Evolutionary conservation across 2,329 filamentous ascomycete genomes (phyloP), one percentile per base, ranked within the genome.

Genomic region (Verticillium nonalfalfae): DNA sequence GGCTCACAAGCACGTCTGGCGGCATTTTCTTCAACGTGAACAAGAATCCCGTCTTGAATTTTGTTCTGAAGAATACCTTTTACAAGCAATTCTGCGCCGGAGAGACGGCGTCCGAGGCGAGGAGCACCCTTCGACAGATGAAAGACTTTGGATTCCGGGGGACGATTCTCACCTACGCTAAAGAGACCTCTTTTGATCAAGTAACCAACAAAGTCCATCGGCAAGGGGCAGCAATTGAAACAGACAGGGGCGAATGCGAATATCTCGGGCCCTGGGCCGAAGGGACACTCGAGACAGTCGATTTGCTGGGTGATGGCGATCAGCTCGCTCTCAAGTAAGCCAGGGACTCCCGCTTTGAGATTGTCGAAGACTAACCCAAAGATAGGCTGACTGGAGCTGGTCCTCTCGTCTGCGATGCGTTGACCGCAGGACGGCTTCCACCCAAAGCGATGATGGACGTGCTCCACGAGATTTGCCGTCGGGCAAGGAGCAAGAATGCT

Each of bases 21-120:
- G 45, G 45, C n/a, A 26, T 52, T 10, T 58, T 76, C 0, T 66
- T 76, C 67, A 77, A 78, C 64, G 74, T 83, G 14, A 79, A 84
- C 56, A 73, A 73, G 40, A 86, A 85, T 65, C 77, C 78, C 0
- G 18, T 84, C 0, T 70, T 85, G 11, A 72, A 76, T 26, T 69
- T 72, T 10, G 61, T 84, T 3, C 72, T 85, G 7, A 80, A 79
- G 67, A 74, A 77, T 60, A 84, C 81, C 0, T 83, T 80, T 2
- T 79, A 73, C 66, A 81, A 81, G 36, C 83, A 86, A 60, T 86
- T 85, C 70, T 86, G 83, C 65, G 79, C 80, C 0, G 83, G 83
- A 1, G 79, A 81, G 67, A 79, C 76, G 26, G 71, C 73, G 13
- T 68, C 71, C 0, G 79, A 85, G 69, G 79, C 83, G 0, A 72